Evolutionary conservation across 441 rosid species (phyloP).

Genomic region (Syzygium syzygioides): DNA sequence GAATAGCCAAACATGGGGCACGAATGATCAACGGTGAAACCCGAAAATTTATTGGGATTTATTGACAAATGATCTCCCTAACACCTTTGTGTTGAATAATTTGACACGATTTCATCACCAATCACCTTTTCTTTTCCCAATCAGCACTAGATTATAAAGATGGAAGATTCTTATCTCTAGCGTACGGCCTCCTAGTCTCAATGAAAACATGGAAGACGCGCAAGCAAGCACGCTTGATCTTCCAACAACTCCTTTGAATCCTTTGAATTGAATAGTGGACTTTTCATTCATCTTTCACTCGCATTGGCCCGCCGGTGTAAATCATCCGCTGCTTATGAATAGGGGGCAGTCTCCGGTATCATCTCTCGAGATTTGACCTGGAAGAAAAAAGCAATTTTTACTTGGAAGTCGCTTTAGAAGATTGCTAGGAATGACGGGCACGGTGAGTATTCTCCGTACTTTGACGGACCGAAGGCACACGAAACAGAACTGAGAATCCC

Average conservation of each 20-base stretch:
- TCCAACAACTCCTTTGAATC: not conserved
- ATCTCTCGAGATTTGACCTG: not conserved
- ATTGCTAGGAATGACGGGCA: not conserved
- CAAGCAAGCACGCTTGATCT: not conserved
- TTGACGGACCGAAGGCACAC: not conserved
- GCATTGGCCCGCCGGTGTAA: not conserved
- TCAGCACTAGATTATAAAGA: too few species aligned
- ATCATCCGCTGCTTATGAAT: not conserved
- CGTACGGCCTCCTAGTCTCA: not conserved
- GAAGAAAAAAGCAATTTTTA: not conserved
- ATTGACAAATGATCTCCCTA: not conserved
- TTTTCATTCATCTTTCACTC: not conserved
- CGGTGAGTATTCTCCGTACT: not conserved
- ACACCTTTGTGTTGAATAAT: not conserved
- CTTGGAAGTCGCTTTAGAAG: constrained; percentile 6
- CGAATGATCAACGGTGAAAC: not conserved
- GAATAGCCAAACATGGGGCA: not conserved
- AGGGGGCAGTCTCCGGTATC: not conserved
- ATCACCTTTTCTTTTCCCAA: too few species aligned
- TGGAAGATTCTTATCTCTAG: not conserved
- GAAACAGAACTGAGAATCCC: too few species aligned
- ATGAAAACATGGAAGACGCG: not conserved
- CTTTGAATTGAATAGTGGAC: not conserved
- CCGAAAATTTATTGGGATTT: not conserved
- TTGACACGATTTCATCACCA: too few species aligned